Evolutionary conservation across 805 yeast genomes (phyloP).

Genomic region (Yamadazyma philogaea): DNA sequence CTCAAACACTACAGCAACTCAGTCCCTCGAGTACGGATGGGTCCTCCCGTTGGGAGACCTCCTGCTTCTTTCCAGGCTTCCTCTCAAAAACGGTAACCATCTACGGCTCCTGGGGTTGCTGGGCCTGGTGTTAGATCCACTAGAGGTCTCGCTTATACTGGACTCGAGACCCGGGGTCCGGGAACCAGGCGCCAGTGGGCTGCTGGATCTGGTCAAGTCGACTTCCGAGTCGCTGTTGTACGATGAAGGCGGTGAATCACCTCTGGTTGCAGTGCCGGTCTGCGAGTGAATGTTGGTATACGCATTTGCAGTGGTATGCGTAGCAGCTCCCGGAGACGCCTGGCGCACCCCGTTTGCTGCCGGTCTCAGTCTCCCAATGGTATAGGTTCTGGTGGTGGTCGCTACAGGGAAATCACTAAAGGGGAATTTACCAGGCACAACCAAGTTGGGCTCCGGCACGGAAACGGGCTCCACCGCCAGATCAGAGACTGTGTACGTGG

Average conservation of each 20-base stretch:
- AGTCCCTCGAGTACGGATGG: slow-evolving; percentile 1
- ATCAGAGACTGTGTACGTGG: slow-evolving; percentile 8
- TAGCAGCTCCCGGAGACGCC: not conserved
- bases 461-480: slow-evolving; percentile 4
- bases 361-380: slow-evolving; percentile 1
- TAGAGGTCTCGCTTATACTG: slow-evolving; percentile 13
- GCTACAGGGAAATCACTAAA: slow-evolving; percentile 17
- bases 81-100: slow-evolving; percentile 2
- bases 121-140: slow-evolving; percentile 1
- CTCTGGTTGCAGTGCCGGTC: not conserved
- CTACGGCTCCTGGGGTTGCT: not conserved
- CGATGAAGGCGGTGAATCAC: not conserved
- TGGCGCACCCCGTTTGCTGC: not conserved
- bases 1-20: too few species aligned
- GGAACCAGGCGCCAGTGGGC: not conserved
- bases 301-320: not conserved
- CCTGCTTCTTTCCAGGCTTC: slow-evolving; percentile 1
- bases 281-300: not conserved
- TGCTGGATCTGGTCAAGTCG: not conserved
- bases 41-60: slow-evolving; percentile 1
- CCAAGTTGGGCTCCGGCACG: slow-evolving; percentile 23
- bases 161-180: not conserved
- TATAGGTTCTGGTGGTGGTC: slow-evolving; percentile 4
- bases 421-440: slow-evolving; percentile 31
- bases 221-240: not conserved